Percentiles rank a stretch among this genome's conserved stretches.
Conservation (phyloP, 345 rosid genomes). For the Pistacia vera region DNA sequence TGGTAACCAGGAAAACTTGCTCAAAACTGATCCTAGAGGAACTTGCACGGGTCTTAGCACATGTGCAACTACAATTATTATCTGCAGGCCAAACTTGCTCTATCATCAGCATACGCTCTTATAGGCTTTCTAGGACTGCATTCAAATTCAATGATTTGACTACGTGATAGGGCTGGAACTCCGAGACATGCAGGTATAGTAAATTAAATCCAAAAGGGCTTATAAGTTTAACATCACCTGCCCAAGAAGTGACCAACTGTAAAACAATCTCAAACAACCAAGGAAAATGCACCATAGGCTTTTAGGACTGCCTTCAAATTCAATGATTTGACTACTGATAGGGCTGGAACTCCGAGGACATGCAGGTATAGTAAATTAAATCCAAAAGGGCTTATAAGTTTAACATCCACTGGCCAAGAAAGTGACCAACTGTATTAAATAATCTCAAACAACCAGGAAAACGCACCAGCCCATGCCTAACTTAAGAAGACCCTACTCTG, state of each 20-base stretch:
- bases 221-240: neutral
- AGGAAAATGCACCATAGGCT: too few relatives aligned
- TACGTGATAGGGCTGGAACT: neutral
- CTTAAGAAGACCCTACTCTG: neutral
- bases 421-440: neutral
- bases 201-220: neutral
- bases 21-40: neutral
- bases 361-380: neutral
- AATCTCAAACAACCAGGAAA: neutral
- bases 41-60: neutral
- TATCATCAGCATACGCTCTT: too few relatives aligned
- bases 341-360: neutral
- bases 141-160: too few relatives aligned
- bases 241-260: neutral
- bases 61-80: neutral
- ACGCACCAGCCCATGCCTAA: neutral
- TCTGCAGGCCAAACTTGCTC: neutral
- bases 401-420: neutral
- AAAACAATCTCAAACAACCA: neutral
- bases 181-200: neutral
- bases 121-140: too few relatives aligned
- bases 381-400: neutral
- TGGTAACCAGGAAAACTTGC: neutral
- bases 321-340: neutral
- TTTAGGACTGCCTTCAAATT: too few relatives aligned